These are phyloP conservation scores for Coniochaeta sp. DNA, from an alignment of 2,329 filamentous ascomycete genomes.

Conservation along the genomic window DNA sequence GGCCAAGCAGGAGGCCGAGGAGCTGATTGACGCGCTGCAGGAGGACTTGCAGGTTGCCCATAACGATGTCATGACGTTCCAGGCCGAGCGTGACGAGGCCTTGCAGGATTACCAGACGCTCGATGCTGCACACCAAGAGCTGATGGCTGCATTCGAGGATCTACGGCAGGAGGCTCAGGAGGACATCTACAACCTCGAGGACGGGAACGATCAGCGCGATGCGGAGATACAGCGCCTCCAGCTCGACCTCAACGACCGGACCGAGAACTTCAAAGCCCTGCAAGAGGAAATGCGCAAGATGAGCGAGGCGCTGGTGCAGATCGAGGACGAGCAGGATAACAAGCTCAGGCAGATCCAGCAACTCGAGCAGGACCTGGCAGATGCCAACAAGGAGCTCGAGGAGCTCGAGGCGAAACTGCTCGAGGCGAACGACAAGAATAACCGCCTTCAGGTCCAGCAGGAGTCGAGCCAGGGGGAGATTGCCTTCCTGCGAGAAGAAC, in stretches of 20 bases:
- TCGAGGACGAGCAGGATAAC: constrained; percentile 83
- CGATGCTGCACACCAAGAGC: constrained; percentile 27
- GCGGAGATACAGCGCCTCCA: constrained; percentile 64
- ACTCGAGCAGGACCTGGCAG: constrained; percentile 73
- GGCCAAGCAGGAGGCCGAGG: constrained; percentile 52
- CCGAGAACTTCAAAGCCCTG: constrained; percentile 84
- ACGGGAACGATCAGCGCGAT: constrained; percentile 64
- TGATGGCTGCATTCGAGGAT: constrained; percentile 54
- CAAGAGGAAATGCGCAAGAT: constrained; percentile 91
- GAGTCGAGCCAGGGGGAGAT: constrained; percentile 92
- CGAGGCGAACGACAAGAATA: constrained; percentile 80
- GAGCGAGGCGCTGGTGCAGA: constrained; percentile 74
- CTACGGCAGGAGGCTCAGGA: constrained; percentile 57
- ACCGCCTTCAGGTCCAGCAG: constrained; percentile 81
- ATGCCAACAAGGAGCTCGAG: constrained; percentile 81
- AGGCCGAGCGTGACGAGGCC: constrained; percentile 81
- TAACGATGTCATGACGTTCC: constrained; percentile 71
- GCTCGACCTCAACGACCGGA: constrained; percentile 64
- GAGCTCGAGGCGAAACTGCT: constrained; percentile 75
- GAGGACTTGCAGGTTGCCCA: constrained; percentile 73
- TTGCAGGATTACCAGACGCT: constrained; percentile 52
- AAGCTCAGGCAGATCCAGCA: constrained; percentile 73
- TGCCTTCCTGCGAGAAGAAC: constrained; percentile 90
- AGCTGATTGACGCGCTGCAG: constrained; percentile 56
- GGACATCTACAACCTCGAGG: constrained; percentile 59